Base-by-base conservation (phyloP, 331 rosid genomes). In the Arachis monticola region DNA sequence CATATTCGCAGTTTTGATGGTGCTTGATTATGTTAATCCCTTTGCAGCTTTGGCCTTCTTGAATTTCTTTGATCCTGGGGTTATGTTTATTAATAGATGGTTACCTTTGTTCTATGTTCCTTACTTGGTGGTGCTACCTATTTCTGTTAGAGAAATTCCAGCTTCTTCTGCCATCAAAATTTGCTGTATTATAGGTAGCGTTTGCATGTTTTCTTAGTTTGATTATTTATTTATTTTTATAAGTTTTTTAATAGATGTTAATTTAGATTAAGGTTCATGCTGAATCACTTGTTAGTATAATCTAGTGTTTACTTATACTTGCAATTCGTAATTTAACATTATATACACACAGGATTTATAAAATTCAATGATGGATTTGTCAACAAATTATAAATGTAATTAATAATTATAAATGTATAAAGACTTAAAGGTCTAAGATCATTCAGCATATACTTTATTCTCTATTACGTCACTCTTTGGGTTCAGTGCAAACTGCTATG, bases 61-160 rank as follows among this genome's bases (percentile, higher is more conserved):
- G 88, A 81, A 82, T 44, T 92, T 92, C 84, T 90, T 92, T 60
- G 78, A 92, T 72, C 97, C 96, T 1, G 97, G 92, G 8, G 82
- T 90, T 61, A 12, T 88, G 78, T 92, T 92, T 70, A 90, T 92
- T 72, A 93, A 92, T 70, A 90, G 93, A 83, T 92, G 96, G 93
- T 87, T 92, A n/a, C 93, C 97, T 0, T 78, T 92, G 89, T 92
- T 90, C 79, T 92, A 92, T 78, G 93, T 92, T 78, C 96, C 97
- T 12, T 86, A 89, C 56, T 81, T 90, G 88, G 93, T 90, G 75
- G 86, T 86, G 77, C 74, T 92, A 44, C 97, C 97, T 0, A 87
- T 92, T 80, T 86, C 96, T 31, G 78, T 90, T 8, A 86, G 70
- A 70, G 88, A 89, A 35, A 90, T 92, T 30, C 96, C 97, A 7